phyloP scores from a whole-genome alignment of 2,329 filamentous ascomycete species.

The Didymella keratinophila region DNA sequence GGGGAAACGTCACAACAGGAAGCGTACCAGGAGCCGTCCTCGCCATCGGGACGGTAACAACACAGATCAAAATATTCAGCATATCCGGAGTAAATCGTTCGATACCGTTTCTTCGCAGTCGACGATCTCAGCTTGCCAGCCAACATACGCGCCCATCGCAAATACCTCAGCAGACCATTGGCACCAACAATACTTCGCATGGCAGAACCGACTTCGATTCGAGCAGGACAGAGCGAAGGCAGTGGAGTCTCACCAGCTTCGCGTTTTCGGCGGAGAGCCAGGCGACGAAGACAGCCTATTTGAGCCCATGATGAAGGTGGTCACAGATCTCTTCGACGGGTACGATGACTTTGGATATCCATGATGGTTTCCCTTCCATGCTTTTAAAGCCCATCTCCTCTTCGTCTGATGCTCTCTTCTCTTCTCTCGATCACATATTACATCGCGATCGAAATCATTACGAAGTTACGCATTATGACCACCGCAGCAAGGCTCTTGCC shows the following conservation, averaged over 20 bases:
- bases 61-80: constrained; percentile 34
- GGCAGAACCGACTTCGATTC: constrained; percentile 45
- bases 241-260: constrained; percentile 48
- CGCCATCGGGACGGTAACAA: constrained; percentile 48
- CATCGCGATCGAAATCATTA: constrained; percentile 12
- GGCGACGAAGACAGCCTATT: constrained; percentile 54
- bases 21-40: constrained; percentile 53
- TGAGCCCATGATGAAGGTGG: constrained; percentile 57
- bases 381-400: constrained; percentile 13
- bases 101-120: constrained; percentile 40
- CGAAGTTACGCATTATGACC: constrained; percentile 11
- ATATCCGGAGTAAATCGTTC: constrained; percentile 42
- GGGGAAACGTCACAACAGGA: constrained; percentile 56
- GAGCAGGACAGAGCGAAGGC: constrained; percentile 41
- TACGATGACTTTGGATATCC: constrained; percentile 55
- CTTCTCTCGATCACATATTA: constrained; percentile 7
- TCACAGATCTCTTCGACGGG: constrained; percentile 56
- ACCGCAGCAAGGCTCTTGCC: neutral
- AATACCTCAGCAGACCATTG: constrained; percentile 40
- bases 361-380: constrained; percentile 31
- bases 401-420: constrained; percentile 27
- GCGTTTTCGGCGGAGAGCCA: constrained; percentile 55
- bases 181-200: constrained; percentile 49
- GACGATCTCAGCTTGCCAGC: constrained; percentile 36
- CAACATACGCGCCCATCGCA: constrained; percentile 27